Percentiles rank a stretch among this genome's conserved stretches.
These are phyloP conservation scores for Kluyveromyces starmeri DNA, from an alignment of 805 yeast species.

Conservation along the genomic window DNA sequence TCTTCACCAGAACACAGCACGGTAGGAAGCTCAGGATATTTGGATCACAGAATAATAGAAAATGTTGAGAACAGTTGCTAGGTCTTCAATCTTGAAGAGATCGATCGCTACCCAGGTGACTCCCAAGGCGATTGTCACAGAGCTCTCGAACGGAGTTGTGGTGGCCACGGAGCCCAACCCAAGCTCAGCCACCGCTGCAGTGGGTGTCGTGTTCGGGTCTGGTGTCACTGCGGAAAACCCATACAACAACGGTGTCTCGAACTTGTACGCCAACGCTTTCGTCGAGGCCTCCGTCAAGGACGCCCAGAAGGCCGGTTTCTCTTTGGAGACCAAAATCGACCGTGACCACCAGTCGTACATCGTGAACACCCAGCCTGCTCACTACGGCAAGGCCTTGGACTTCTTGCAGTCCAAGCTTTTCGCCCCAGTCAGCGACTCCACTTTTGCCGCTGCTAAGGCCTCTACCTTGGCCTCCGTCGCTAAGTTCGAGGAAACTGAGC, in stretches of 20 bases:
- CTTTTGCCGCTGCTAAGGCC: conserved; percentile 40
- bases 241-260: conserved; percentile 74
- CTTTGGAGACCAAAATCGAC: conserved; percentile 42
- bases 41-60: too few species aligned
- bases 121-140: conserved; percentile 59
- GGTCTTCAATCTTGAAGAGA: conserved; percentile 18
- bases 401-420: conserved; percentile 38
- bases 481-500: conserved; percentile 47
- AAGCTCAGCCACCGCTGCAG: conserved; percentile 38
- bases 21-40: too few species aligned
- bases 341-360: conserved; percentile 59
- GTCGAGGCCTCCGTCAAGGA: conserved; percentile 26
- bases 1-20: too few species aligned
- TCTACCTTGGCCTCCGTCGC: conserved; percentile 40
- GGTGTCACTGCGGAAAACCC: conserved; percentile 77
- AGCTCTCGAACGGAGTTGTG: conserved; percentile 64
- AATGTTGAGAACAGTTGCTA: conserved; percentile 19
- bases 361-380: conserved; percentile 45
- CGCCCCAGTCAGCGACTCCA: conserved; percentile 34
- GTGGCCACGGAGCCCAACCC: conserved; percentile 62
- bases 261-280: conserved; percentile 48
- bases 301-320: conserved; percentile 45
- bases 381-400: conserved; percentile 43
- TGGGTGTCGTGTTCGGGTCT: conserved; percentile 65
- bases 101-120: conserved; percentile 28